Percentiles rank a stretch among this genome's conserved stretches.
Conservation (phyloP, 192 early-diverging fungal species). For the Thoreauomyces humboldtii region DNA sequence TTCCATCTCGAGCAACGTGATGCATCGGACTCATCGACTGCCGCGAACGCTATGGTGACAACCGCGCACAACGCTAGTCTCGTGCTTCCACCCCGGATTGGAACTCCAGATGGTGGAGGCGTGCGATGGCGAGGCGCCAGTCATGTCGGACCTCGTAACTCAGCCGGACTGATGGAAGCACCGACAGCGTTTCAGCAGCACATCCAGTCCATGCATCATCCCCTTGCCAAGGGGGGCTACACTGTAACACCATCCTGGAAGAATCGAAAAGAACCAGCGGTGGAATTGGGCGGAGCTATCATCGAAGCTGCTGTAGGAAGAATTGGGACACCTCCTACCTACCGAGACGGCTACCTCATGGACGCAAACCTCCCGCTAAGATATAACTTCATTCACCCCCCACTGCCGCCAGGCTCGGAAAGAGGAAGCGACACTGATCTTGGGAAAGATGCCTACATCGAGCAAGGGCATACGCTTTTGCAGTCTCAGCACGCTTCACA, state of each 20-base stretch:
- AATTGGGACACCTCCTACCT: background rate
- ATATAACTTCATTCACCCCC: conserved; percentile 18
- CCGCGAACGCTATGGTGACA: too few species aligned
- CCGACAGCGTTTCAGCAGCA: background rate
- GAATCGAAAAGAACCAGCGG: background rate
- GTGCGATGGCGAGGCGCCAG: conserved; percentile 4
- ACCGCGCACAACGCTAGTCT: too few species aligned
- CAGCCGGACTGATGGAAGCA: too few species aligned
- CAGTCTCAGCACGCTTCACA: background rate
- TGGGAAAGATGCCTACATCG: background rate
- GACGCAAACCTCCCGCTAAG: conserved; percentile 22
- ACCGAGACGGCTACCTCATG: conserved; percentile 20
- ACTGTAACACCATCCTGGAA: conserved; percentile 13
- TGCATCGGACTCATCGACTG: background rate
- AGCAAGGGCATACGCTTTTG: background rate
- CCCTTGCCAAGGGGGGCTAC: conserved; percentile 9
- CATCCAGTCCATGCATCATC: background rate
- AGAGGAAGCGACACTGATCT: background rate
- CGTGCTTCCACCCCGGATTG: background rate
- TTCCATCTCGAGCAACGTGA: background rate
- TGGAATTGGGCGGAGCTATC: background rate
- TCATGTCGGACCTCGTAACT: background rate
- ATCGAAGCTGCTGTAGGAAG: background rate
- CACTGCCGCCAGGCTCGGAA: background rate
- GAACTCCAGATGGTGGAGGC: background rate